Base-by-base conservation (phyloP, 306 rosid genomes). In the Pyrus bretschneideri region DNA sequence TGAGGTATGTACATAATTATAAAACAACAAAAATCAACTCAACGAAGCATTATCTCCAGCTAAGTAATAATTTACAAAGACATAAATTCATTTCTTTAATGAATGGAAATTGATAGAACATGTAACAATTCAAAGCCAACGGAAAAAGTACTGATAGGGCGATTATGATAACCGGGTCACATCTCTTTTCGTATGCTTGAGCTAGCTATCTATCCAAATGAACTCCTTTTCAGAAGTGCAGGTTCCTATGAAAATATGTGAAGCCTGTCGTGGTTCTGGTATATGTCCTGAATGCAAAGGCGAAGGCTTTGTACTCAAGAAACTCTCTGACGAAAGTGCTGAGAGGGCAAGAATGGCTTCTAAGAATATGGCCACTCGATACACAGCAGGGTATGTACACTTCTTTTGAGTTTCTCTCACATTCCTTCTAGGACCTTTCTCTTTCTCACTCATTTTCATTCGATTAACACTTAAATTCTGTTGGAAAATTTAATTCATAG, bases 271-370 rank as follows among this genome's bases (percentile, higher is more conserved):
- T 15, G 97, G 98, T 70, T 90, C 98, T 71, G 97, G 97, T 57
- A 64, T 95, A 85, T 94, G 98, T 80, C 73, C 97, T 29, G 97
- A 88, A 80, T 94, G 98, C 95, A 89, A 86, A 4, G 98, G 98
- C 3, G 97, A 95, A 90, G 97, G 98, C 51, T 95, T 92, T 67
- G 91, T 95, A 82, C 91, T 90, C 10, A 89, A 86, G 88, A 90
- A 84, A 83, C 83, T 88, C 59, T 84, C 99, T 0, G 96, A 89
- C 2, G 93, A 89, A 82, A 90, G 64, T 79, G 93, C 97, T 5
- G 93, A 88, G 85, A 83, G 76, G 78, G 97, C 97, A 67, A 88
- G 96, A 89, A 8, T 35, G 66, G 88, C 76, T 25, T 75, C 98
- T 9, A 88, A 90, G 81, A 92, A 90, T 60, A 82, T 84, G 88